Percentiles rank a stretch among this genome's conserved stretches.
Evolutionary conservation across 345 rosid genomes (phyloP).

Genomic region (Acer saccharum): DNA sequence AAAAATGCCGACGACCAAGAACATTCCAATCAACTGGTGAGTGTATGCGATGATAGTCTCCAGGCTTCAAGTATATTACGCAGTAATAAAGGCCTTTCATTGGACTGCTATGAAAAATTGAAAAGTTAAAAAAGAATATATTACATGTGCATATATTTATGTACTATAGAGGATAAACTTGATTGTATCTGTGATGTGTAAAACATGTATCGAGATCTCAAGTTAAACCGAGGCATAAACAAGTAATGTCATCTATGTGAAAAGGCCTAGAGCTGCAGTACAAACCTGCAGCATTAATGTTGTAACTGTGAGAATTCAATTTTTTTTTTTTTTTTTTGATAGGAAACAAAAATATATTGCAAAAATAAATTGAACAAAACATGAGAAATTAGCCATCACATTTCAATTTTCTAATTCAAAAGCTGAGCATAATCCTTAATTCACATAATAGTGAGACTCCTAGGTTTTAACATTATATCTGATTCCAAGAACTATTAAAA

Average conservation of each 20-base stretch:
- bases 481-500: not conserved
- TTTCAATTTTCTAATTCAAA: not conserved
- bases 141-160: not conserved
- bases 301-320: not conserved
- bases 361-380: no score
- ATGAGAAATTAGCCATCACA: not conserved
- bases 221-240: not conserved
- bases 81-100: conserved; percentile 90
- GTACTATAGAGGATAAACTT: not conserved
- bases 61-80: conserved; percentile 88
- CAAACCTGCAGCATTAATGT: not conserved
- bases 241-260: not conserved
- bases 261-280: not conserved
- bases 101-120: conserved; percentile 58
- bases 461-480: not conserved
- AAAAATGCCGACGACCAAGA: conserved; percentile 81
- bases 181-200: not conserved
- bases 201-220: not conserved
- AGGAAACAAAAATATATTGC: no score
- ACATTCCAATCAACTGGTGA: conserved; percentile 93
- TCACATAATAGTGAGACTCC: not conserved
- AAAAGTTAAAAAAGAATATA: conserved; percentile 9
- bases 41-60: conserved; percentile 93
- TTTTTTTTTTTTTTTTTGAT: no score
- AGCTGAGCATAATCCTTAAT: not conserved